A percentile compares a stretch with the other conserved stretches of the same genome.
Evolutionary conservation across 192 early-diverging fungal species (phyloP).

Genomic region (Gonapodya sp.): DNA sequence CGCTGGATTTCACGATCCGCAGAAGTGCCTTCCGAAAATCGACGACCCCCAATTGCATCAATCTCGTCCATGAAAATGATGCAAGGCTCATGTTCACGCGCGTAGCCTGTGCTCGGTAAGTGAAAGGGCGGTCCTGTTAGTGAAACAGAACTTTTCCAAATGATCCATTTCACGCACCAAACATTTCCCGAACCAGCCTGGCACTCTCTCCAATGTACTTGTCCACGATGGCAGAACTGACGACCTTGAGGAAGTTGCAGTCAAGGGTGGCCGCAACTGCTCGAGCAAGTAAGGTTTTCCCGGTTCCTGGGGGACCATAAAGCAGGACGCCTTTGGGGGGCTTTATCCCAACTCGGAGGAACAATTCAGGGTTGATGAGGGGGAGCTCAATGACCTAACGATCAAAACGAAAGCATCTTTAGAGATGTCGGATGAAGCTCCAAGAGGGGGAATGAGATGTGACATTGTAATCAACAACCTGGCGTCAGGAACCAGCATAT

Average conservation of each 20-base stretch:
- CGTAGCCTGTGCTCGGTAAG: conserved; percentile 51
- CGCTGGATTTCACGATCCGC: conserved; percentile 99
- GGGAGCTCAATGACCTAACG: conserved; percentile 90
- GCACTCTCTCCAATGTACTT: conserved; percentile 99
- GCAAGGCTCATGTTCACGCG: conserved; percentile 97
- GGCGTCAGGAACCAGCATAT: background rate
- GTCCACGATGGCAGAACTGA: conserved; percentile 97
- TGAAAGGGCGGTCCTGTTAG: no score
- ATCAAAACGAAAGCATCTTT: background rate
- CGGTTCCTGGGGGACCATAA: conserved; percentile 67
- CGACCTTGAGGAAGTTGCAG: conserved; percentile 98
- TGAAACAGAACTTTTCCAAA: background rate
- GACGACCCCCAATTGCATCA: conserved; percentile 96
- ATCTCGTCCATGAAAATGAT: conserved; percentile 99
- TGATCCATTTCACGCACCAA: conserved; percentile 48
- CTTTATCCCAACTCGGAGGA: conserved; percentile 93
- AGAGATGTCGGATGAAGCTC: no score
- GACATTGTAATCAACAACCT: no score
- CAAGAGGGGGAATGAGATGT: no score
- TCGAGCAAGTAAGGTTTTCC: conserved; percentile 93
- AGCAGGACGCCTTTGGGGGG: conserved; percentile 97
- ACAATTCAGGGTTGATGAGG: conserved; percentile 96
- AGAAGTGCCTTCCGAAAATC: conserved; percentile 97
- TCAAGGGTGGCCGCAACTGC: conserved; percentile 95
- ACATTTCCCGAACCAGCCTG: conserved; percentile 96